These are phyloP conservation scores for Lathyrus oleraceus DNA, from an alignment of 306 rosid species.

Conservation along the genomic window DNA sequence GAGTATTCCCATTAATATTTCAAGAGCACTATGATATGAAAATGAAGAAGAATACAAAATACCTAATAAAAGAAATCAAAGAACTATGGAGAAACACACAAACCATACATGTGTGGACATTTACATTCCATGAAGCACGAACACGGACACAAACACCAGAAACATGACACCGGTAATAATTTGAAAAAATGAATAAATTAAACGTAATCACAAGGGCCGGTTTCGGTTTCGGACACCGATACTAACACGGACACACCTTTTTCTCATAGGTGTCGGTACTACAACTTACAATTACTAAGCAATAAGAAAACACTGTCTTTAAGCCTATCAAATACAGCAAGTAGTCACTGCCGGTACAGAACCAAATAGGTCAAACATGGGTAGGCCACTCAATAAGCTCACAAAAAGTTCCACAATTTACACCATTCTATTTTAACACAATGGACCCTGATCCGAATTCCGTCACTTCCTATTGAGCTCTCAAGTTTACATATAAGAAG, in stretches of 20 bases:
- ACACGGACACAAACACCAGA: too few relatives aligned
- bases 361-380: constrained; percentile 20
- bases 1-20: constrained; percentile 11
- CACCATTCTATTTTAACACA: neutral
- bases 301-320: neutral
- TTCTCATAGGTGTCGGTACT: too few relatives aligned
- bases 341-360: neutral
- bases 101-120: neutral
- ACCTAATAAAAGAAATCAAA: constrained; percentile 1
- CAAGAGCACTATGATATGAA: constrained; percentile 1
- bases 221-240: too few relatives aligned
- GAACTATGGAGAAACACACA: neutral
- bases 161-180: too few relatives aligned
- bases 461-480: neutral
- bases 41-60: neutral
- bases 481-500: neutral
- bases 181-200: too few relatives aligned
- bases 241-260: too few relatives aligned
- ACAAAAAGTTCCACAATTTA: neutral
- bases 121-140: neutral
- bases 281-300: neutral
- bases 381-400: neutral
- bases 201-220: too few relatives aligned
- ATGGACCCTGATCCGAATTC: neutral
- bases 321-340: neutral